phyloP scores from a whole-genome alignment of 2,329 filamentous ascomycete genomes.

The Colletotrichum sp. region DNA sequence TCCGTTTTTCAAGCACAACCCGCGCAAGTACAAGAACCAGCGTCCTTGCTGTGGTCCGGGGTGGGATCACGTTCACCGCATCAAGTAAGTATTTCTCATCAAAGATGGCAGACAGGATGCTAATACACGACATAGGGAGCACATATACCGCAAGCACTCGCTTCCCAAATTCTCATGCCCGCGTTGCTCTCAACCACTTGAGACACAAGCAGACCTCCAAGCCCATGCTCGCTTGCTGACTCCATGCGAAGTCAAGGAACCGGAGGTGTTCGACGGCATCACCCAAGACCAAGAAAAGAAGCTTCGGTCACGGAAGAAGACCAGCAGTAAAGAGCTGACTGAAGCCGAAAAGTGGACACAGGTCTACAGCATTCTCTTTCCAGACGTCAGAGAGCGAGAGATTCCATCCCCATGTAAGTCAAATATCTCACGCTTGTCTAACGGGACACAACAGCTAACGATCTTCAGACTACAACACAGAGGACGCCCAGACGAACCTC shows the following conservation, averaged over 20 bases:
- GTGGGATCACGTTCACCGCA: slow-evolving; percentile 42
- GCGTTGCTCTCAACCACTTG: slow-evolving; percentile 40
- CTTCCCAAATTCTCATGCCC: slow-evolving; percentile 34
- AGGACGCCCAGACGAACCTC: slow-evolving; percentile 25
- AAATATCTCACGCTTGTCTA: neutral
- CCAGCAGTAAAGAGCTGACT: slow-evolving; percentile 30
- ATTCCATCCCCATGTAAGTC: slow-evolving; percentile 21
- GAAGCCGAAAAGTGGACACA: slow-evolving; percentile 43
- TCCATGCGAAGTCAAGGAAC: slow-evolving; percentile 27
- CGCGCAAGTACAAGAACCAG: slow-evolving; percentile 35
- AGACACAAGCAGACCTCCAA: slow-evolving; percentile 33
- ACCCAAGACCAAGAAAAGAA: slow-evolving; percentile 37
- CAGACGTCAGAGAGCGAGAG: slow-evolving; percentile 27
- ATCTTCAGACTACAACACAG: slow-evolving; percentile 35
- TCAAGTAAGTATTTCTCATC: slow-evolving; percentile 33
- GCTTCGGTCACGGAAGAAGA: slow-evolving; percentile 37
- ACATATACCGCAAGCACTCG: slow-evolving; percentile 42
- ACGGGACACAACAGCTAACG: neutral
- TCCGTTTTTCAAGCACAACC: slow-evolving; percentile 45
- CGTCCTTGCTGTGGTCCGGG: slow-evolving; percentile 40
- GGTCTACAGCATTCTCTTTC: slow-evolving; percentile 41
- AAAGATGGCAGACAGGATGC: neutral
- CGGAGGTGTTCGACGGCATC: slow-evolving; percentile 38
- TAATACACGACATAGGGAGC: slow-evolving; percentile 30
- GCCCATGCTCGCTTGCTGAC: slow-evolving; percentile 32